Percentiles rank a stretch among this genome's conserved stretches.
Evolutionary conservation across 2,329 filamentous ascomycete genomes (phyloP).

Genomic region (Aspergillus quadricinctus): DNA sequence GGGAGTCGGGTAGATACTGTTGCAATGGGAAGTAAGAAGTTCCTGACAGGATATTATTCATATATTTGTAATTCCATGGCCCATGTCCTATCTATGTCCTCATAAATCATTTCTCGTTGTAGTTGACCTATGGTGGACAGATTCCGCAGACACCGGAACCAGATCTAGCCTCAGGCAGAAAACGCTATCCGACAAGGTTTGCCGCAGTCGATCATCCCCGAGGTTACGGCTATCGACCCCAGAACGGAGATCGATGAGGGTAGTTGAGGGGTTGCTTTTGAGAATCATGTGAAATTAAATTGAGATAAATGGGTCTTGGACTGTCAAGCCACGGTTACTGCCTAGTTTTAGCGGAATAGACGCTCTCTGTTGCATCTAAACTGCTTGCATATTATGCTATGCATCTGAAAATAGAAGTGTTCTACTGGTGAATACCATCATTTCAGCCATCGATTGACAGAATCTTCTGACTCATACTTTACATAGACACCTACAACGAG

Average conservation of each 20-base stretch:
- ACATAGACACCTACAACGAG: neutral
- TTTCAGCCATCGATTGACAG: neutral
- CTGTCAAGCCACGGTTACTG: neutral
- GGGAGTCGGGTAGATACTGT: neutral
- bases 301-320: neutral
- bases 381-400: neutral
- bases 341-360: too few species aligned
- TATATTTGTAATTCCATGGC: neutral
- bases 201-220: conserved; percentile 13
- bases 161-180: neutral
- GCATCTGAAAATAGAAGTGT: neutral
- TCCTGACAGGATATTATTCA: neutral
- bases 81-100: too few species aligned
- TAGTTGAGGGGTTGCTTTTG: neutral
- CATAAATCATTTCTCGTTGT: too few species aligned
- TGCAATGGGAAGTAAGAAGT: neutral
- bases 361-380: neutral
- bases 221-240: conserved; percentile 6
- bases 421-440: too few species aligned
- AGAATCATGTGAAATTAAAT: neutral
- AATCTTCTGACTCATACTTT: neutral
- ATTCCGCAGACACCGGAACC: neutral
- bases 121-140: neutral
- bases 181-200: conserved; percentile 16
- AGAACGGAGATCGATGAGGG: neutral